These are phyloP conservation scores for Erodium maritimum DNA, from an alignment of 345 rosid genomes.

Conservation along the genomic window DNA sequence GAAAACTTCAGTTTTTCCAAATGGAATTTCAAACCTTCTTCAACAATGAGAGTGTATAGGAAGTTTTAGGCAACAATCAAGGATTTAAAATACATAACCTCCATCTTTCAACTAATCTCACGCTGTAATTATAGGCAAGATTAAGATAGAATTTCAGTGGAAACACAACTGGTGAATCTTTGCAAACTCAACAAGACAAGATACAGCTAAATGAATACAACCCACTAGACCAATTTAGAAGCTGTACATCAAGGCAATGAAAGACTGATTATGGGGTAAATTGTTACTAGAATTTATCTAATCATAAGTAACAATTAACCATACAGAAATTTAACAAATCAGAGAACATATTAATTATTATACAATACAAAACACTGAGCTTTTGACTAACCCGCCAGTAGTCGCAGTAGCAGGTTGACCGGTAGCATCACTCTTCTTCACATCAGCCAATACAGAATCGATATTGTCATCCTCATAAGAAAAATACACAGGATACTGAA, in stretches of 20 bases:
- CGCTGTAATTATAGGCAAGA: neutral
- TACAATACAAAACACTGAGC: neutral
- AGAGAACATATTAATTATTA: neutral
- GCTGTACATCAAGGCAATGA: neutral
- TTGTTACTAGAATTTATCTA: neutral
- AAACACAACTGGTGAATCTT: neutral
- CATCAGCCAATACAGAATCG: slow-evolving; percentile 61
- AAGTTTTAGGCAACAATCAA: too few relatives aligned
- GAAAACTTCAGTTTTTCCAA: neutral
- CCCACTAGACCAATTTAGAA: neutral
- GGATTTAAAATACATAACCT: neutral
- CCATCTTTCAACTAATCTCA: neutral
- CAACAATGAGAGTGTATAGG: neutral
- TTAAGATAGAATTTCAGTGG: neutral
- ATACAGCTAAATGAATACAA: neutral
- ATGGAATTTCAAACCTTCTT: neutral
- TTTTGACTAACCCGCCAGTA: slow-evolving; percentile 77
- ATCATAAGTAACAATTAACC: neutral
- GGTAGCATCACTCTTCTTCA: slow-evolving; percentile 69
- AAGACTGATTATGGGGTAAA: neutral
- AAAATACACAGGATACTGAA: slow-evolving; percentile 97
- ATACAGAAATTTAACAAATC: too few relatives aligned
- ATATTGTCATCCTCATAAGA: slow-evolving; percentile 87
- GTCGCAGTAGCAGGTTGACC: slow-evolving; percentile 97
- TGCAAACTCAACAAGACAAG: neutral